phyloP scores from a whole-genome alignment of 371 early-diverging fungal species.

The Ordospora pajunii region DNA sequence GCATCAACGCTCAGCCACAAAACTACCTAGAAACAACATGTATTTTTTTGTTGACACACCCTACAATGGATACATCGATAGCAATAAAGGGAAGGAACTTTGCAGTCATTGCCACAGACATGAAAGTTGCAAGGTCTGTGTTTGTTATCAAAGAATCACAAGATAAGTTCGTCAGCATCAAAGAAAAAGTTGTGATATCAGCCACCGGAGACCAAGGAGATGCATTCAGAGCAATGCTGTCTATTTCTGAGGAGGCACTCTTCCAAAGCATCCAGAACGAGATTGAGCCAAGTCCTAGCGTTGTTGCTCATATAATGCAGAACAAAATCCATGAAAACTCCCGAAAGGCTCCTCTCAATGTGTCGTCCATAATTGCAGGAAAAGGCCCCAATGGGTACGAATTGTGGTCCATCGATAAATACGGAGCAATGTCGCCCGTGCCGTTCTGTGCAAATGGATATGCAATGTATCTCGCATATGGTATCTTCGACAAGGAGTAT shows the following conservation, averaged over 20 bases:
- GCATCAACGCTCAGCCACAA: too few relatives aligned
- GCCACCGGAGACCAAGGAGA: conserved; percentile 53
- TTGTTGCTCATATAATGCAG: conserved; percentile 42
- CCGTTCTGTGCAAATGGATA: conserved; percentile 47
- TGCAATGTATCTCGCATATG: conserved; percentile 44
- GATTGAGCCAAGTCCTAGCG: conserved; percentile 30
- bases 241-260: conserved; percentile 28
- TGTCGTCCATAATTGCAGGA: conserved; percentile 36
- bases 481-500: conserved; percentile 45
- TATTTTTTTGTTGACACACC: conserved; percentile 1
- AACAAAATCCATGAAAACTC: conserved; percentile 26
- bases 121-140: conserved; percentile 3
- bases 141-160: conserved; percentile 41
- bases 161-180: conserved; percentile 37
- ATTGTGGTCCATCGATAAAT: conserved; percentile 44
- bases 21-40: too few relatives aligned
- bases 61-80: conserved; percentile 32
- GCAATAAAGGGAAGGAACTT: conserved; percentile 39
- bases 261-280: conserved; percentile 39
- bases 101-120: conserved; percentile 23
- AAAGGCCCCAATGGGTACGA: not conserved
- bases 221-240: conserved; percentile 27
- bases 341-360: conserved; percentile 32
- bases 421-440: conserved; percentile 43
- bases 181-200: conserved; percentile 27